phyloP scores from a whole-genome alignment of 306 rosid species.

The Casuarina cunninghamiana region DNA sequence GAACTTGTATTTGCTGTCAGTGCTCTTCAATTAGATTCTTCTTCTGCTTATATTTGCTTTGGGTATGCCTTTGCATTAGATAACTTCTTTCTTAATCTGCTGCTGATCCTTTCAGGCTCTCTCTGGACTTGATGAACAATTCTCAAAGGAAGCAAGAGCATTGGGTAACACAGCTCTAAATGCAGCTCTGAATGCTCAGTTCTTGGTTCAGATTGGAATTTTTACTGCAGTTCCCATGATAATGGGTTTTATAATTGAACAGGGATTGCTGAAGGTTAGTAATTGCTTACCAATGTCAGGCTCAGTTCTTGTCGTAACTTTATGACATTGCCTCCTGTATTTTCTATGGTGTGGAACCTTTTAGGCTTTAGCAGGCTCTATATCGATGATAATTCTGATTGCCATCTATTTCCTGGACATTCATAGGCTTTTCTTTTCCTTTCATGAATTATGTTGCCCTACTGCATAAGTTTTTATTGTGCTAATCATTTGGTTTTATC shows the following conservation, averaged over 20 bases:
- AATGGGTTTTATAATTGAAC: conserved; percentile 93
- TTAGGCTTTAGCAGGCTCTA: conserved; percentile 3
- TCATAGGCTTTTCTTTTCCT: not conserved
- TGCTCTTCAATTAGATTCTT: conserved; percentile 3
- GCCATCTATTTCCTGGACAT: not conserved
- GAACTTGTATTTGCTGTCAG: not conserved
- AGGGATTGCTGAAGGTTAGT: conserved; percentile 85
- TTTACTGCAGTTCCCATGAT: conserved; percentile 95
- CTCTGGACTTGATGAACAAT: conserved; percentile 75
- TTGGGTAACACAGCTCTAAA: conserved; percentile 79
- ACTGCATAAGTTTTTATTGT: not conserved
- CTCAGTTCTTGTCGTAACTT: not conserved
- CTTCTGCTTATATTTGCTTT: not conserved
- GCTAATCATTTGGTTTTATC: conserved; percentile 9
- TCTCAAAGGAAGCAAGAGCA: conserved; percentile 50
- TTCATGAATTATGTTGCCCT: not conserved
- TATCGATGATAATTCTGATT: not conserved
- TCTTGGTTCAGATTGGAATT: conserved; percentile 94
- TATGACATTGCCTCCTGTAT: conserved; percentile 15
- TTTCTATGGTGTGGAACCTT: not conserved
- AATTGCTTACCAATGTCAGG: not conserved
- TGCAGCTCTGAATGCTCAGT: conserved; percentile 93
- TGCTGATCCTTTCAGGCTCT: conserved; percentile 67
- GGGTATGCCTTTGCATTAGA: conserved; percentile 18
- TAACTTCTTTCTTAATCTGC: not conserved